phyloP scores from a whole-genome alignment of 768 basidiomycete genomes.

The Trametes sanguinea region DNA sequence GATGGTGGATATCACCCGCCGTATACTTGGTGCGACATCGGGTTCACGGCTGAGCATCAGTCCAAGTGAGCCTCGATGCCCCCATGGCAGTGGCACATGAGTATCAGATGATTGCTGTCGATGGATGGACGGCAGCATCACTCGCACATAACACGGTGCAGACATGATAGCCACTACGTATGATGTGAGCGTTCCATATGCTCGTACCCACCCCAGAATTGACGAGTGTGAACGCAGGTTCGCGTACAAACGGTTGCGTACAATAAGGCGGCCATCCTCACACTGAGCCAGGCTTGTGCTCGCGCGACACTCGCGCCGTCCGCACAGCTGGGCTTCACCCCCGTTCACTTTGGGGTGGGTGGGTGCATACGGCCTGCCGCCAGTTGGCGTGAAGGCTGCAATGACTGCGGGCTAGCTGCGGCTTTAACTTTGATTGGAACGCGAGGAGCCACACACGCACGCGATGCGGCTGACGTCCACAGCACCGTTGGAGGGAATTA shows the following conservation, averaged over 20 bases:
- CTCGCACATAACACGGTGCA: background rate
- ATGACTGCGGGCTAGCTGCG: background rate
- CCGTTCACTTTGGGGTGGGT: background rate
- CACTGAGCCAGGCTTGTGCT: background rate
- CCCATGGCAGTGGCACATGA: slow-evolving; percentile 10
- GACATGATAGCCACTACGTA: slow-evolving; percentile 3
- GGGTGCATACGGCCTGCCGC: background rate
- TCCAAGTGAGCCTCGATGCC: slow-evolving; percentile 1
- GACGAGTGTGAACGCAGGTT: slow-evolving; percentile 18
- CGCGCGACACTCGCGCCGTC: slow-evolving; percentile 14
- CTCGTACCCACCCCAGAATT: slow-evolving; percentile 17
- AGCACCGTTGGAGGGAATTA: background rate
- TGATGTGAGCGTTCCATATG: slow-evolving; percentile 10
- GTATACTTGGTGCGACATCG: background rate
- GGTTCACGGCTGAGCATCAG: background rate
- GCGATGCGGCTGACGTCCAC: background rate
- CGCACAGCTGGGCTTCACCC: background rate
- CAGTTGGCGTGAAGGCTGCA: background rate
- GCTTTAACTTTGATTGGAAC: slow-evolving; percentile 17
- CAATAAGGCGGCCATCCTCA: slow-evolving; percentile 7
- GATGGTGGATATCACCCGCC: slow-evolving; percentile 16
- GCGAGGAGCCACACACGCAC: background rate
- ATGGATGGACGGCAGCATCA: background rate
- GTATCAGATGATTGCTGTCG: slow-evolving; percentile 18
- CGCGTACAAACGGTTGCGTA: slow-evolving; percentile 4